These are phyloP conservation scores for Afroboletus lepidellus DNA, from an alignment of 1,284 basidiomycete genomes.

Conservation along the genomic window DNA sequence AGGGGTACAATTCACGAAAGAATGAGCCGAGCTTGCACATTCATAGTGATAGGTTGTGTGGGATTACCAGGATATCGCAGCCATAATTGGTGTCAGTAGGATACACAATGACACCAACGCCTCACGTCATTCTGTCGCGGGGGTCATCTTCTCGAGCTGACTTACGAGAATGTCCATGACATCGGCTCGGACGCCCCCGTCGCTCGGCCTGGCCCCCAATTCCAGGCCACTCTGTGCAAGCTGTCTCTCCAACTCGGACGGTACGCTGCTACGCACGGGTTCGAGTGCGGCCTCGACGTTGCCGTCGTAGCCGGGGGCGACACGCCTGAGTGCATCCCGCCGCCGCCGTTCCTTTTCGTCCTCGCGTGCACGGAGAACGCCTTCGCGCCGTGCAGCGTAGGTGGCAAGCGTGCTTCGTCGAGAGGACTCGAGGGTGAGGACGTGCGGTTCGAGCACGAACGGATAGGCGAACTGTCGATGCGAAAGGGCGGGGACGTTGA, in stretches of 20 bases:
- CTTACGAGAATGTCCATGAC: slow-evolving; percentile 84
- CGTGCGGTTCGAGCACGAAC: slow-evolving; percentile 85
- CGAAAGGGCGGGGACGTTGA: neutral
- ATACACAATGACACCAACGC: neutral
- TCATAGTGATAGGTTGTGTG: no score
- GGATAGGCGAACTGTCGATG: slow-evolving; percentile 84
- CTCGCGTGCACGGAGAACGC: slow-evolving; percentile 66
- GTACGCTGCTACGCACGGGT: slow-evolving; percentile 40
- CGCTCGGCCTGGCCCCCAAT: neutral
- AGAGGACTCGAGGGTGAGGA: slow-evolving; percentile 70
- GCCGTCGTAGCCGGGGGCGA: slow-evolving; percentile 77
- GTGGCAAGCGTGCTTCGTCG: slow-evolving; percentile 65
- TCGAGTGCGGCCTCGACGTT: slow-evolving; percentile 49
- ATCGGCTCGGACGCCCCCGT: slow-evolving; percentile 21
- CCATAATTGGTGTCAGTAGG: neutral
- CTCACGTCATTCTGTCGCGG: neutral
- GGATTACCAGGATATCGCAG: no score
- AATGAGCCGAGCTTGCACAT: no score
- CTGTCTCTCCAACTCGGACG: neutral
- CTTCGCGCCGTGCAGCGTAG: slow-evolving; percentile 63
- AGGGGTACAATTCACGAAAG: no score
- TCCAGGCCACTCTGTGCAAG: no score
- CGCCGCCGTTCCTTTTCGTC: slow-evolving; percentile 77
- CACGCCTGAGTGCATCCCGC: slow-evolving; percentile 69
- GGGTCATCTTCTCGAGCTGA: slow-evolving; percentile 53